Percentiles rank a stretch among this genome's conserved stretches.
Evolutionary conservation across 257 asterid species (phyloP).

Genomic region (Pogostemon cablin): DNA sequence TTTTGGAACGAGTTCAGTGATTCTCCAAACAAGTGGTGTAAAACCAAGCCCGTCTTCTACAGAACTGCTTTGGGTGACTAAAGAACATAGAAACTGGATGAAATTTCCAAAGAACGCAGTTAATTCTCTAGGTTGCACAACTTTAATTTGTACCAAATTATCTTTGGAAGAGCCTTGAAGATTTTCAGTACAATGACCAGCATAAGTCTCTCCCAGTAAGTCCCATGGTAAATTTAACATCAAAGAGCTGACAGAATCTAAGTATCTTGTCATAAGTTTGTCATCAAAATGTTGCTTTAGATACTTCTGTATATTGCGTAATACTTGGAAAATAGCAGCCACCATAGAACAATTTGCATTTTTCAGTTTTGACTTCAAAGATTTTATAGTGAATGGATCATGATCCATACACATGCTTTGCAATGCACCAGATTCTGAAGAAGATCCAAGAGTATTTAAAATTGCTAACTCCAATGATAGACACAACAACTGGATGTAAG

Average conservation of each 20-base stretch:
- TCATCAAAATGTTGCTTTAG: conserved; percentile 52
- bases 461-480: conserved; percentile 56
- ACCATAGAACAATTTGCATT: conserved; percentile 46
- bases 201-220: conserved; percentile 39
- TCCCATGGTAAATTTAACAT: conserved; percentile 59
- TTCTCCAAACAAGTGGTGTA: conserved; percentile 40
- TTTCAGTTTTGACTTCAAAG: conserved; percentile 49
- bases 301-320: conserved; percentile 62
- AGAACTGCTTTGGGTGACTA: conserved; percentile 42
- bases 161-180: conserved; percentile 33
- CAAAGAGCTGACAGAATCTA: conserved; percentile 45
- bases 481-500: conserved; percentile 58
- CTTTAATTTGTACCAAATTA: conserved; percentile 25
- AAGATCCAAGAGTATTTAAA: conserved; percentile 36
- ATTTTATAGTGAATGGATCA: conserved; percentile 36
- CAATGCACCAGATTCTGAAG: conserved; percentile 25
- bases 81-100: conserved; percentile 71
- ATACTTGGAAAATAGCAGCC: conserved; percentile 58
- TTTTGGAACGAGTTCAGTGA: conserved; percentile 55
- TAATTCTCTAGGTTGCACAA: conserved; percentile 41
- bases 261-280: conserved; percentile 44
- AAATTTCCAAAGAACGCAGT: conserved; percentile 52
- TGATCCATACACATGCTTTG: conserved; percentile 36
- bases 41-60: conserved; percentile 42
- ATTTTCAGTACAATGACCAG: conserved; percentile 33